phyloP scores from a whole-genome alignment of 495 filamentous ascomycete species.

The Staphylotrichum tortipilum region DNA sequence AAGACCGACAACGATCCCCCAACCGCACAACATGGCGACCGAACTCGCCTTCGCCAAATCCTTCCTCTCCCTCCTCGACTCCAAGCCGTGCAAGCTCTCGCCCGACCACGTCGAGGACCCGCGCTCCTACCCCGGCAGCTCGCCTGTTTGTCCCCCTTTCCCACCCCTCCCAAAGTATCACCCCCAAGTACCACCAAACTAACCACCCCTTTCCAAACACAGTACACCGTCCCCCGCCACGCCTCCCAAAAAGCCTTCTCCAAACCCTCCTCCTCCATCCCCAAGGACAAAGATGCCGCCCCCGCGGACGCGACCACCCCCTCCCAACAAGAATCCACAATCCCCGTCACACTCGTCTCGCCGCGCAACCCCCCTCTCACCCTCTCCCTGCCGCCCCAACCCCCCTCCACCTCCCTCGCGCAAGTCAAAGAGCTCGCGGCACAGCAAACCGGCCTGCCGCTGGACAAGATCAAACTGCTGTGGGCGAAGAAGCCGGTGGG shows the following conservation, averaged over 20 bases:
- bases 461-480: conserved; percentile 74
- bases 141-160: conserved; percentile 50
- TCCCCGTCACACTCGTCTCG: conserved; percentile 61
- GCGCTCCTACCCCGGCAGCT: conserved; percentile 57
- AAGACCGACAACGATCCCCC: too few relatives aligned
- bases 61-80: conserved; percentile 72
- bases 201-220: not conserved
- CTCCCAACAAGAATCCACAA: conserved; percentile 10
- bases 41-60: conserved; percentile 75
- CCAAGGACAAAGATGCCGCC: not conserved
- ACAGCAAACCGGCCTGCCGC: conserved; percentile 37
- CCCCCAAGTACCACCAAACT: not conserved
- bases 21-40: conserved; percentile 26
- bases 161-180: not conserved
- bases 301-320: not conserved
- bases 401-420: conserved; percentile 52
- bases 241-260: conserved; percentile 14
- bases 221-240: conserved; percentile 45
- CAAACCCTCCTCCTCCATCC: not conserved
- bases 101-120: conserved; percentile 82
- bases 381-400: conserved; percentile 47
- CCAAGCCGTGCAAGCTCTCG: conserved; percentile 64
- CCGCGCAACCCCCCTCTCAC: conserved; percentile 62
- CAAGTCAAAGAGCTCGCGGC: conserved; percentile 61
- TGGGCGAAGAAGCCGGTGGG: conserved; percentile 71